Conservation (phyloP, 2,329 filamentous ascomycete species). For the Monilinia laxa region DNA sequence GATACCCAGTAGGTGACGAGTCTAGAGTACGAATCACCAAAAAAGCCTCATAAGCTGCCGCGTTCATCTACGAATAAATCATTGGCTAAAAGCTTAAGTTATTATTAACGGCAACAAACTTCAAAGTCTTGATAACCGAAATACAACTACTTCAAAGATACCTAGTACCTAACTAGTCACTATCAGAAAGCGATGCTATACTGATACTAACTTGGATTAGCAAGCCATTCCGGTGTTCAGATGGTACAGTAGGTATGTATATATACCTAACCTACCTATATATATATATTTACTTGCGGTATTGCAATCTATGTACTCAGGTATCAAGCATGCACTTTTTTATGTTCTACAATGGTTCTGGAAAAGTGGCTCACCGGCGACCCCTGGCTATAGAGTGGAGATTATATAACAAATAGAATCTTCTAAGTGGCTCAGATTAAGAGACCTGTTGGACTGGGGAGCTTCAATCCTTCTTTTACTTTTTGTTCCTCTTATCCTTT, state of each 20-base stretch:
- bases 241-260: too few relatives aligned
- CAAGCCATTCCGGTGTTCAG: background rate
- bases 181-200: too few relatives aligned
- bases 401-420: conserved; percentile 2
- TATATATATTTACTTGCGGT: too few relatives aligned
- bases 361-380: conserved; percentile 8
- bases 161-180: too few relatives aligned
- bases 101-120: background rate
- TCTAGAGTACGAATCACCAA: conserved; percentile 8
- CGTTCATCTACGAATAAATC: background rate
- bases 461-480: too few relatives aligned
- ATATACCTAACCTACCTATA: too few relatives aligned
- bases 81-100: background rate
- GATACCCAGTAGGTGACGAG: background rate
- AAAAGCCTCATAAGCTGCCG: background rate
- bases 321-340: background rate
- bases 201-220: background rate
- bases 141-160: too few relatives aligned
- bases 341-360: conserved; percentile 3
- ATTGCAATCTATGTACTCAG: too few relatives aligned
- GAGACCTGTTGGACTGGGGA: too few relatives aligned
- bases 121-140: too few relatives aligned
- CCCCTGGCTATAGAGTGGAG: background rate
- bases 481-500: too few relatives aligned
- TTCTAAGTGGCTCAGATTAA: too few relatives aligned